Percentiles rank a stretch among this genome's conserved stretches.
Evolutionary conservation across 495 filamentous ascomycete species (phyloP).

Genomic region (Xylaria acuta): DNA sequence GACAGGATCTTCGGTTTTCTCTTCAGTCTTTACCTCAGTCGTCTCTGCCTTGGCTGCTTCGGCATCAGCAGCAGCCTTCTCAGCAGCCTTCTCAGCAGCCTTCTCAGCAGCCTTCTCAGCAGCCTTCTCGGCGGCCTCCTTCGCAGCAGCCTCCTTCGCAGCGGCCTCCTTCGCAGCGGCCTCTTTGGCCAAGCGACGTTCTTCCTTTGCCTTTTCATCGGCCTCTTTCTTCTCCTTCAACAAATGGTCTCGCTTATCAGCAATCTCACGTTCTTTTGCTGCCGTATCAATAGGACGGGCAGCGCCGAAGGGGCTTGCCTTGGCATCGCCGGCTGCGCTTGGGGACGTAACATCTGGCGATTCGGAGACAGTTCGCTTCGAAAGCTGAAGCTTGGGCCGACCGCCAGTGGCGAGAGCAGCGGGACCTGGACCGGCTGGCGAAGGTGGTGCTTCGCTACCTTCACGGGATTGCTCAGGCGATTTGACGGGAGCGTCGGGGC

Average conservation of each 20-base stretch:
- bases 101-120: slow-evolving; percentile 70
- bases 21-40: slow-evolving; percentile 28
- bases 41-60: slow-evolving; percentile 44
- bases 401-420: slow-evolving; percentile 59
- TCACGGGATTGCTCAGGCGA: slow-evolving; percentile 53
- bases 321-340: slow-evolving; percentile 63
- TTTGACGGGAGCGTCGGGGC: slow-evolving; percentile 67
- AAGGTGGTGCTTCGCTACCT: slow-evolving; percentile 72
- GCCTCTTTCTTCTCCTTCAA: slow-evolving; percentile 83
- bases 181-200: slow-evolving; percentile 71
- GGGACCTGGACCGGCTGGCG: slow-evolving; percentile 59
- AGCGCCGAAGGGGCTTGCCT: slow-evolving; percentile 90
- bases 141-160: too few relatives aligned
- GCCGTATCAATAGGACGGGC: slow-evolving; percentile 90
- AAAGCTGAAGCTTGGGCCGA: slow-evolving; percentile 80
- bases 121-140: too few relatives aligned
- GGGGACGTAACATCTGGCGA: slow-evolving; percentile 58
- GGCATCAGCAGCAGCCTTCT: slow-evolving; percentile 55
- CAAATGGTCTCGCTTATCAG: slow-evolving; percentile 78
- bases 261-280: slow-evolving; percentile 83
- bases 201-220: slow-evolving; percentile 84
- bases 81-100: slow-evolving; percentile 61
- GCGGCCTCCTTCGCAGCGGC: slow-evolving; percentile 64
- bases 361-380: slow-evolving; percentile 88
- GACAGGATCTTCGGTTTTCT: slow-evolving; percentile 33